Conservation (phyloP, 306 rosid species). For the Citrullus amarus region DNA sequence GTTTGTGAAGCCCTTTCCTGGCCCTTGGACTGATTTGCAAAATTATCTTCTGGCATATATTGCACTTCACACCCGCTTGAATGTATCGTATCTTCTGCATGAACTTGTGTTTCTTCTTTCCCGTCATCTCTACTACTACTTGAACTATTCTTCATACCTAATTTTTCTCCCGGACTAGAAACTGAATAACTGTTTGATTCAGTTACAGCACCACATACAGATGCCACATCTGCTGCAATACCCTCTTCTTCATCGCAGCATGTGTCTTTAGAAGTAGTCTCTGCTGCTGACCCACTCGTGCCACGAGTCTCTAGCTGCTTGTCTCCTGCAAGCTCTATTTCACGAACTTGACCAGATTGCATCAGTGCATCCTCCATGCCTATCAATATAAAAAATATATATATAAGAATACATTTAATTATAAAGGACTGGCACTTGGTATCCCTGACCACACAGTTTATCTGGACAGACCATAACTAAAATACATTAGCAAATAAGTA, state of each 20-base stretch:
- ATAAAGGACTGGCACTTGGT: constrained; percentile 28
- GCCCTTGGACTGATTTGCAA: constrained; percentile 13
- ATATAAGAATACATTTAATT: constrained; percentile 37
- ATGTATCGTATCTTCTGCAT: constrained; percentile 14
- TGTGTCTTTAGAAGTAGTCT: constrained; percentile 18
- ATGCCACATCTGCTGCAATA: constrained; percentile 22
- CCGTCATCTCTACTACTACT: constrained; percentile 22
- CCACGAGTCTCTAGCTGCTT: constrained; percentile 21
- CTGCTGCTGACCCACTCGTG: constrained; percentile 22
- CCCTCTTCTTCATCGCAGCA: constrained; percentile 24
- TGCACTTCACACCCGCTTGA: constrained; percentile 24
- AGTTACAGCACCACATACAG: constrained; percentile 22
- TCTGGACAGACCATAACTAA: constrained; percentile 9
- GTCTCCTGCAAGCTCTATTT: constrained; percentile 30
- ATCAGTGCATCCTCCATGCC: constrained; percentile 66
- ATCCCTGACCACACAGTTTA: constrained; percentile 20
- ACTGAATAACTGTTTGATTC: not conserved
- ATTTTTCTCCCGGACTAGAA: constrained; percentile 20
- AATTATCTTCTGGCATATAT: constrained; percentile 16
- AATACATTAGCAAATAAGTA: constrained; percentile 11
- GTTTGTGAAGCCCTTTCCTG: constrained; percentile 24
- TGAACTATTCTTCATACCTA: constrained; percentile 19
- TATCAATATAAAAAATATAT: constrained; percentile 66
- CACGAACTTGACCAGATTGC: constrained; percentile 25
- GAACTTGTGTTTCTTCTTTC: constrained; percentile 15